Conservation (phyloP, 176 grass and related monocot genomes). For the Triticum aestivum region IWGSC_CS_RefSeq_v2.1 NC_057808.1:111603773-111604272, state of each 20-base stretch:
- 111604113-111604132: neutral
- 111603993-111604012: neutral
- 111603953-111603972: neutral
- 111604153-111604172: neutral
- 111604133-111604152: neutral
- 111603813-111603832: neutral
- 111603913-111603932: neutral
- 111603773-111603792: neutral
- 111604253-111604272: slow-evolving; percentile 92
- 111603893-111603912: neutral
- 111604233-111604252: slow-evolving; percentile 61
- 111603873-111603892: neutral
- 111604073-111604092: neutral
- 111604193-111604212: slow-evolving; percentile 93
- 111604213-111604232: slow-evolving; percentile 87
- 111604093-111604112: neutral
- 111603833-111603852: neutral
- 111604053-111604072: slow-evolving; percentile 12
- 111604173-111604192: slow-evolving; percentile 30
- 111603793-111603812: neutral
- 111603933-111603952: neutral
- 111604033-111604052: neutral
- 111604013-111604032: neutral
- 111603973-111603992: neutral
- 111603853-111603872: neutral